Base-by-base conservation (phyloP, 176 grass and related monocot species). In the Raddia guianensis region DNA sequence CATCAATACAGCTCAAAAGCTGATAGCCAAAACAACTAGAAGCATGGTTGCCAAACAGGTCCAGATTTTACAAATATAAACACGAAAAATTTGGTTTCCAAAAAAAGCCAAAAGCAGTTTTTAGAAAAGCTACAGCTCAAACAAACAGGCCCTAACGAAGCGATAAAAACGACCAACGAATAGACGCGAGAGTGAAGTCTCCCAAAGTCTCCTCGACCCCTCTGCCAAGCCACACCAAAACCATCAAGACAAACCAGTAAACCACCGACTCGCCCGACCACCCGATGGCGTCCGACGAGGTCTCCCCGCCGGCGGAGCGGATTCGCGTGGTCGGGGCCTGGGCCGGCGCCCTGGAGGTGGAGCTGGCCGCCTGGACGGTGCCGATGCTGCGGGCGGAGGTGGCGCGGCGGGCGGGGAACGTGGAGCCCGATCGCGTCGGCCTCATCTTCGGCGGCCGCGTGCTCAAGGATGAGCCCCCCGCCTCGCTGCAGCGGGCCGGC, bases 381-480 rank as follows among this genome's bases (percentile, higher is more conserved):
- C 47, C 88, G 92, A 98, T 89, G 90, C 90, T 98, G 81, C 92
- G 96, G 47, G 87, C 90, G 51, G 96, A 95, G 86, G 90, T 95
- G 55, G 92, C 96, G 46, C 83, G 67, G 83, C 86, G 92, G 54
- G 80, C 85, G 2, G 87, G 84, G 59, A 85, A 55, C 51, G 86
- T 74, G 73, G 88, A 82, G 63, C 86, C 88, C 57, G 81, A 70
- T 2, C 81, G 88, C 72, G 63, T 98, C 84, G 90, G 89, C 81
- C 90, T 98, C 60, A 98, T 95, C 66, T 98, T 86, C 62, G 96
- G 92, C 21, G 96, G 96, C 49, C 93, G 91, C 79, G 86, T 98
- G 53, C 79, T 98, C 74, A 91, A 74, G 81, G 96, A 95, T 40
- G 92, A 85, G 0, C 81, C 64, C 35, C 57, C 77, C 5, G 49